Evolutionary conservation across 108 stramenopile genomes (phyloP).

Genomic region (Pseudonitzschia pungens): DNA sequence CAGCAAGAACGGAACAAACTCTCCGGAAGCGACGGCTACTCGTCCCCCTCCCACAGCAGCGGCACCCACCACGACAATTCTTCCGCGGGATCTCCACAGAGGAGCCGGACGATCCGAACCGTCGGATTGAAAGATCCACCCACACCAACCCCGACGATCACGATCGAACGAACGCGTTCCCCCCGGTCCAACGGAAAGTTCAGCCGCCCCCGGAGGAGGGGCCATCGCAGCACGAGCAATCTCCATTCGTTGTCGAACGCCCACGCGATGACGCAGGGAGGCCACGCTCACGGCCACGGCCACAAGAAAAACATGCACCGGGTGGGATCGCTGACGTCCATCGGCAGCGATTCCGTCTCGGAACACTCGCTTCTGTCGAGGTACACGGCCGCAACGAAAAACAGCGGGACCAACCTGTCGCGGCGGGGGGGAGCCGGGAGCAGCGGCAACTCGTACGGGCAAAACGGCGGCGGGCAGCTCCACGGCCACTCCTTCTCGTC

Average conservation of each 20-base stretch:
- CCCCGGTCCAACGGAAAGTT: slow-evolving; percentile 10
- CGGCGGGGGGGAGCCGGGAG: not conserved
- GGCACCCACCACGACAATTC: not conserved
- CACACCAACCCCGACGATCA: slow-evolving; percentile 10
- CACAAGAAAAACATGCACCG: slow-evolving; percentile 1
- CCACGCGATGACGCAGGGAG: too few species aligned
- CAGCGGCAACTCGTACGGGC: not conserved
- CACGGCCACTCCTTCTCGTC: slow-evolving; percentile 1
- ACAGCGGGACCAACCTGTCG: not conserved
- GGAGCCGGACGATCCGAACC: not conserved
- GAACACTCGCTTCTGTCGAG: slow-evolving; percentile 13
- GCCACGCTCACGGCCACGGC: not conserved
- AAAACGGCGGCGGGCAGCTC: not conserved
- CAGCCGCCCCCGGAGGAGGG: slow-evolving; percentile 11
- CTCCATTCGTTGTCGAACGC: not conserved
- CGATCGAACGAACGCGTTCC: not conserved
- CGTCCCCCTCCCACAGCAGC: not conserved
- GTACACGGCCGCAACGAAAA: slow-evolving; percentile 5
- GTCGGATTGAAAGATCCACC: not conserved
- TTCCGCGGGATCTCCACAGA: not conserved
- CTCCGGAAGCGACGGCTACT: not conserved
- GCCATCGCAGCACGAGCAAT: slow-evolving; percentile 7
- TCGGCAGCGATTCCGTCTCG: not conserved
- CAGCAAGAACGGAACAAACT: not conserved
- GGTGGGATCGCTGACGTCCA: not conserved